phyloP scores from a whole-genome alignment of 345 rosid genomes.

The Linum lewisii region DNA sequence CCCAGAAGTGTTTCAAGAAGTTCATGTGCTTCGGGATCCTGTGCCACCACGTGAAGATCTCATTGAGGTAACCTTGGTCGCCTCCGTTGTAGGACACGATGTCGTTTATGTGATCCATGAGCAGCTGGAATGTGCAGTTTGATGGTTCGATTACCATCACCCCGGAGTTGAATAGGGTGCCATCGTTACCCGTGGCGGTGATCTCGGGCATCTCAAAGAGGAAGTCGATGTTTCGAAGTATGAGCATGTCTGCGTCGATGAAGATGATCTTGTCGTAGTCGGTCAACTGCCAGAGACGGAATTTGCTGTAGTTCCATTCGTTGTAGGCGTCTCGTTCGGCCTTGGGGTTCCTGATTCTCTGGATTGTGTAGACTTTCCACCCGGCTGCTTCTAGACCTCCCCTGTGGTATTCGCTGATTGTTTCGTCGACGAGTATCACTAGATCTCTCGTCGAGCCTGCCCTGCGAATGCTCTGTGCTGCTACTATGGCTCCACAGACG shows the following conservation, averaged over 20 bases:
- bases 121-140: conserved; percentile 63
- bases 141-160: conserved; percentile 85
- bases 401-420: conserved; percentile 59
- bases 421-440: conserved; percentile 73
- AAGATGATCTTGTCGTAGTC: conserved; percentile 80
- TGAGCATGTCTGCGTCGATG: conserved; percentile 81
- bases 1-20: conserved; percentile 93
- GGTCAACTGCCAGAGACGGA: conserved; percentile 86
- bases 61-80: conserved; percentile 84
- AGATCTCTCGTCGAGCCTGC: conserved; percentile 80
- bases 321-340: conserved; percentile 72
- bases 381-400: conserved; percentile 74
- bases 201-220: conserved; percentile 87
- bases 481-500: conserved; percentile 85
- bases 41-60: conserved; percentile 99
- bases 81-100: conserved; percentile 88
- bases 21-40: conserved; percentile 87
- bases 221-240: conserved; percentile 76
- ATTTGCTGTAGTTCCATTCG: conserved; percentile 91
- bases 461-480: conserved; percentile 85
- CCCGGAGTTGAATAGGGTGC: conserved; percentile 75
- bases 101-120: conserved; percentile 78
- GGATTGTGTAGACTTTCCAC: conserved; percentile 69
- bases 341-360: conserved; percentile 77
- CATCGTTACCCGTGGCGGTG: conserved; percentile 68